Conservation (phyloP, 108 stramenopile species). For the Halocafeteria seosinensis region DNA sequence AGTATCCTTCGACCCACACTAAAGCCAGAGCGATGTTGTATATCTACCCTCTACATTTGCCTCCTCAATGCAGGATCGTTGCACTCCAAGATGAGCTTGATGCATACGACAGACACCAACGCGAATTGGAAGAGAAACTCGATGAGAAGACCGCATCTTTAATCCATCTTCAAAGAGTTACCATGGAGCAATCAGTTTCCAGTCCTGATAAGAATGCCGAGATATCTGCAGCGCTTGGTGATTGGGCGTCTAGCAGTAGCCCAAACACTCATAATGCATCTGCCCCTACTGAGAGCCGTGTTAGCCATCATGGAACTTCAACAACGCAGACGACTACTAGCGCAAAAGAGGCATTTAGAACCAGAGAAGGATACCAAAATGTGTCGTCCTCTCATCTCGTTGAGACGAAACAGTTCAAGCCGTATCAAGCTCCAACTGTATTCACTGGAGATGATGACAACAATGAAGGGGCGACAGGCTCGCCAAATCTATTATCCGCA, state of each 20-base stretch:
- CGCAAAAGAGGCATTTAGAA: neutral
- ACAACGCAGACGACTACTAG: neutral
- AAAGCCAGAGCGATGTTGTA: too few relatives aligned
- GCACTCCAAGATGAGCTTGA: conserved; percentile 52
- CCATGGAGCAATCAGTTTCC: conserved; percentile 13
- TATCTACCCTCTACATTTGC: too few relatives aligned
- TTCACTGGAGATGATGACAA: neutral
- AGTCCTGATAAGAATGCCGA: neutral
- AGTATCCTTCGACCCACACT: too few relatives aligned
- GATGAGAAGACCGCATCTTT: conserved; percentile 41
- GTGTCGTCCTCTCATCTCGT: neutral
- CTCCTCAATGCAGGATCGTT: too few relatives aligned
- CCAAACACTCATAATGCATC: neutral
- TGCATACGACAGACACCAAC: conserved; percentile 38
- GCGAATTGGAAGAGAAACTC: conserved; percentile 37
- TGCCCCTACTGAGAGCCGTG: neutral
- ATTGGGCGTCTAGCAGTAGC: neutral
- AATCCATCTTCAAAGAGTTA: conserved; percentile 37
- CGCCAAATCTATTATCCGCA: neutral
- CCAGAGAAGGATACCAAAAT: neutral
- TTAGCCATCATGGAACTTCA: too few relatives aligned
- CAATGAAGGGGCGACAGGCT: neutral
- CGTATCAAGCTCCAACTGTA: neutral
- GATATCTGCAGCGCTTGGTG: conserved; percentile 3
- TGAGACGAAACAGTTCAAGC: neutral